Evolutionary conservation across 345 rosid genomes (phyloP).

Genomic region (Ceriops decandra): DNA sequence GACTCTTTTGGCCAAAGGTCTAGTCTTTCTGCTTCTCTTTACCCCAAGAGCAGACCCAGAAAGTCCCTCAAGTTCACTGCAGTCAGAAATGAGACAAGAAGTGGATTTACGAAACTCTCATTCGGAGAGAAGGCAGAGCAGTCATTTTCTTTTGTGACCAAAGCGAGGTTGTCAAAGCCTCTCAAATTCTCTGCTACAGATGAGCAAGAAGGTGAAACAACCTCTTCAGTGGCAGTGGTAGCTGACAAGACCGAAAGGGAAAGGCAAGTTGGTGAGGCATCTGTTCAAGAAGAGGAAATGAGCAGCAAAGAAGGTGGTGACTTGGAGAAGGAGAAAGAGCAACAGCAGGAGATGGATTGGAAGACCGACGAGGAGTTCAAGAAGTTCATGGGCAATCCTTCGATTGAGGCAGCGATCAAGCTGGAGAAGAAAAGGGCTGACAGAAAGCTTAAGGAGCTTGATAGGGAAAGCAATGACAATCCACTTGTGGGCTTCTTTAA

Average conservation of each 20-base stretch:
- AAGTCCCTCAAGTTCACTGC: neutral
- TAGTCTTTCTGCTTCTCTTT: neutral
- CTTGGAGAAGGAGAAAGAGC: slow-evolving; percentile 34
- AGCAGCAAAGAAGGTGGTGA: slow-evolving; percentile 20
- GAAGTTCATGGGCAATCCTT: slow-evolving; percentile 92
- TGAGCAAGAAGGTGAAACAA: slow-evolving; percentile 37
- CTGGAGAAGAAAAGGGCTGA: slow-evolving; percentile 95
- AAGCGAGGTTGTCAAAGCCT: slow-evolving; percentile 4
- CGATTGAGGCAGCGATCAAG: slow-evolving; percentile 92
- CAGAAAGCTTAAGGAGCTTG: slow-evolving; percentile 80
- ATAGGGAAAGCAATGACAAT: slow-evolving; percentile 48
- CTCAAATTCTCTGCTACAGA: slow-evolving; percentile 38
- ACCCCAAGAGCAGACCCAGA: neutral
- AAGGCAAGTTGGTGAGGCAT: slow-evolving; percentile 18
- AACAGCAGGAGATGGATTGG: slow-evolving; percentile 86
- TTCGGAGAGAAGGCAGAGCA: slow-evolving; percentile 7
- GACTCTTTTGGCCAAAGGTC: neutral
- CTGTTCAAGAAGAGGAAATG: slow-evolving; percentile 14
- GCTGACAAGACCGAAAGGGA: slow-evolving; percentile 28
- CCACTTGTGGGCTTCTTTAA: slow-evolving; percentile 53
- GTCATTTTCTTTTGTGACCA: slow-evolving; percentile 7
- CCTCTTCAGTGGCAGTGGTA: slow-evolving; percentile 39
- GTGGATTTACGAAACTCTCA: slow-evolving; percentile 3
- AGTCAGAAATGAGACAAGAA: slow-evolving; percentile 3
- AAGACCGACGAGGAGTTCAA: slow-evolving; percentile 91